These are phyloP conservation scores for Ogataea hybrid DNA, from an alignment of 1,139 yeast species.

Conservation along the genomic window DNA sequence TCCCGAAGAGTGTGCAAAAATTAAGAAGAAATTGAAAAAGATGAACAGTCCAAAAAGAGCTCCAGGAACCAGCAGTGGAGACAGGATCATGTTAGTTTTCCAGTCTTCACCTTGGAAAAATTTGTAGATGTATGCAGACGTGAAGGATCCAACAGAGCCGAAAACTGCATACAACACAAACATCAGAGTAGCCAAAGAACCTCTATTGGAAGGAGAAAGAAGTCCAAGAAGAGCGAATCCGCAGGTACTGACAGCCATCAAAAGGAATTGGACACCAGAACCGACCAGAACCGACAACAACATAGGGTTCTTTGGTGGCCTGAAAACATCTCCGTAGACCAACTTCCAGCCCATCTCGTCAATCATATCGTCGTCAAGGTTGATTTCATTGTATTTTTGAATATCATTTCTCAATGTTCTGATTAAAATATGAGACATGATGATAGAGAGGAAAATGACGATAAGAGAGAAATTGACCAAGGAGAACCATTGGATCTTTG, in stretches of 20 bases:
- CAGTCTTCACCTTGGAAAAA: slow-evolving; percentile 91
- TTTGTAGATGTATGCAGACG: slow-evolving; percentile 83
- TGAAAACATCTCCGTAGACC: slow-evolving; percentile 92
- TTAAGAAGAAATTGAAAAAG: slow-evolving; percentile 76
- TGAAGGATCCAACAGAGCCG: slow-evolving; percentile 79
- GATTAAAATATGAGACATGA: slow-evolving; percentile 76
- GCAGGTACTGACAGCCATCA: slow-evolving; percentile 74
- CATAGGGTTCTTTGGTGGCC: slow-evolving; percentile 75
- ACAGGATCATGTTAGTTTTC: slow-evolving; percentile 79
- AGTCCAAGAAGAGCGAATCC: slow-evolving; percentile 86
- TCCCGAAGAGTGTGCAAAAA: slow-evolving; percentile 81
- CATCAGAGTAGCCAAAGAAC: slow-evolving; percentile 87
- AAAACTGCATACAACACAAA: slow-evolving; percentile 77
- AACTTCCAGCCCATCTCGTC: slow-evolving; percentile 98
- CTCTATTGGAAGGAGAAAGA: slow-evolving; percentile 92
- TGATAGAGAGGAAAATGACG: slow-evolving; percentile 71
- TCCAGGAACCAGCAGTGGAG: slow-evolving; percentile 87
- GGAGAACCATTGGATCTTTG: slow-evolving; percentile 95
- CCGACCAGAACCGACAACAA: slow-evolving; percentile 80
- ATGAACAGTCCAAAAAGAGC: slow-evolving; percentile 60
- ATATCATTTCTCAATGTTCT: slow-evolving; percentile 85
- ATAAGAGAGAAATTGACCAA: slow-evolving; percentile 80
- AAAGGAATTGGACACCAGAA: slow-evolving; percentile 79
- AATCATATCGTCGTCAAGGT: slow-evolving; percentile 75
- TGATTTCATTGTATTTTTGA: slow-evolving; percentile 83